Evolutionary conservation across 176 grass and related monocot species (phyloP).

Genomic region (Chloris gayana): DNA sequence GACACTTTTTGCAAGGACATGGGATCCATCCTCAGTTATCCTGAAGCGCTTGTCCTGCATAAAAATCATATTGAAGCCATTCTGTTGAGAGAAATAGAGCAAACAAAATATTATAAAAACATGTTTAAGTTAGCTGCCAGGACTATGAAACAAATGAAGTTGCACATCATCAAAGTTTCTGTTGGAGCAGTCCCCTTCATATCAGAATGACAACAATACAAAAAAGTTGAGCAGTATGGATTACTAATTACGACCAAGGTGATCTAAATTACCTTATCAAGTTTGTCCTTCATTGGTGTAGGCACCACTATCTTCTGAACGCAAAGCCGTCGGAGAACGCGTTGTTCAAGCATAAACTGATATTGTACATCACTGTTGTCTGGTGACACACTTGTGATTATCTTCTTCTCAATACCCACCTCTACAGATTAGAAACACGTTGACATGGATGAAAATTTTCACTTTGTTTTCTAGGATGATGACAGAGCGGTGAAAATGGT

Average conservation of each 20-base stretch:
- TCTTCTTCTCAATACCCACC: conserved; percentile 51
- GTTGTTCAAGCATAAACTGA: conserved; percentile 53
- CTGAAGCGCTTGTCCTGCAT: conserved; percentile 33
- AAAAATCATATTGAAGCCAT: conserved; percentile 1
- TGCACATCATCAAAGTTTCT: conserved; percentile 10
- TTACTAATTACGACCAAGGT: neutral
- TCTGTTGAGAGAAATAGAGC: too few species aligned
- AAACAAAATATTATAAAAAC: neutral
- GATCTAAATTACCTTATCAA: conserved; percentile 38
- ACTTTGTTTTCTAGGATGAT: neutral
- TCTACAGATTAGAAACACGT: conserved; percentile 44
- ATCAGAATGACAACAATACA: neutral
- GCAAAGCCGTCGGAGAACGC: conserved; percentile 49
- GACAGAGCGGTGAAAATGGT: neutral
- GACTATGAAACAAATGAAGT: conserved; percentile 21
- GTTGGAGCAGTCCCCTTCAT: neutral
- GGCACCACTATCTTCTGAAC: conserved; percentile 52
- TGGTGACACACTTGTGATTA: conserved; percentile 39
- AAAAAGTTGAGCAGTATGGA: neutral
- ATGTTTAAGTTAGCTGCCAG: neutral
- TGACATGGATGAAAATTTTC: neutral
- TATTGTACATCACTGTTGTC: conserved; percentile 54
- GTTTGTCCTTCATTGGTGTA: conserved; percentile 44
- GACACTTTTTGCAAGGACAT: conserved; percentile 38
- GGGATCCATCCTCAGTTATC: conserved; percentile 35